A percentile compares a stretch with the other conserved stretches of the same genome.
These are phyloP conservation scores for Astrothelium macrocarpum DNA, from an alignment of 495 filamentous ascomycete genomes.

Conservation along the genomic window DNA sequence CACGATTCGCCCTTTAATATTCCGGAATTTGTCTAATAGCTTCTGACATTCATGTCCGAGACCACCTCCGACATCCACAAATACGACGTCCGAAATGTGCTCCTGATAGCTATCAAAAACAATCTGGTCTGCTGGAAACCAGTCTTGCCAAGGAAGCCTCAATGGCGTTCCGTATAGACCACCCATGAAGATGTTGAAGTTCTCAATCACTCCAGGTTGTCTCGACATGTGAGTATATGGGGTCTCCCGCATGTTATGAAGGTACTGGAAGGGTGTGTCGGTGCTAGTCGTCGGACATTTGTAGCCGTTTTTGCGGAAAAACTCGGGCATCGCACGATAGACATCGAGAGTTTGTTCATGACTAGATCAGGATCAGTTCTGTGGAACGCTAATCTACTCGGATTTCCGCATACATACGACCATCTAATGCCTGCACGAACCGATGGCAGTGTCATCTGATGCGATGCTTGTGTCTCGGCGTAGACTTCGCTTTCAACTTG, in stretches of 20 bases:
- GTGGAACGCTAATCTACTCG: not conserved
- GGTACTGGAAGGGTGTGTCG: conserved; percentile 13
- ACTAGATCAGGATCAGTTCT: not conserved
- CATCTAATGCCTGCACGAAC: not conserved
- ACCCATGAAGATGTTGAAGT: conserved; percentile 13
- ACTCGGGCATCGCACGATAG: not conserved
- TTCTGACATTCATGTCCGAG: conserved; percentile 9
- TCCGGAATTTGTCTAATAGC: conserved; percentile 1
- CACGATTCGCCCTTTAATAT: conserved; percentile 9
- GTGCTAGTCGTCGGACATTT: not conserved
- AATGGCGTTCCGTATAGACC: conserved; percentile 7
- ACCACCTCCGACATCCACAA: conserved; percentile 16
- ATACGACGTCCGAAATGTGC: not conserved
- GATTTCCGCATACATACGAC: not conserved
- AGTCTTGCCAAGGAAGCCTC: conserved; percentile 4
- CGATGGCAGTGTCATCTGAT: not conserved
- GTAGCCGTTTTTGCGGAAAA: too few species aligned
- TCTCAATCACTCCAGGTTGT: conserved; percentile 1
- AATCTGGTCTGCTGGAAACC: conserved; percentile 8
- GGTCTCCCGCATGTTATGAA: not conserved
- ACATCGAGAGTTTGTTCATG: not conserved
- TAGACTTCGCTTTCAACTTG: not conserved
- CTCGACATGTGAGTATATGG: not conserved
- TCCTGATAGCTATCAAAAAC: not conserved
- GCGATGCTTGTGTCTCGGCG: not conserved